Base-by-base conservation (phyloP, 352 stramenopile genomes). In the Globisporangium cystogenes region DNA sequence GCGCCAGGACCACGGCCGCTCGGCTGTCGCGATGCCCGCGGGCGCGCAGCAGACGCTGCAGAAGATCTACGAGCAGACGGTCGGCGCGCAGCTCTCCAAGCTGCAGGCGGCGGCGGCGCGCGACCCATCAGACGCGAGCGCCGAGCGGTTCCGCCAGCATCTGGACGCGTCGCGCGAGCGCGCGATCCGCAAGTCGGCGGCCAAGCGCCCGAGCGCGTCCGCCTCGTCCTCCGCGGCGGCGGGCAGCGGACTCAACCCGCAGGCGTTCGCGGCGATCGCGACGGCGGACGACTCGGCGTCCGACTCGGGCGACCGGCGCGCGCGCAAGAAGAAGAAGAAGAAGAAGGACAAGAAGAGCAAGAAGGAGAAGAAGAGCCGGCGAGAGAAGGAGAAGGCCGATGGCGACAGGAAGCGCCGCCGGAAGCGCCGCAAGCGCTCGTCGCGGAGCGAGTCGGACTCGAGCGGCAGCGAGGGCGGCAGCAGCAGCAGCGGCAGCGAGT, bases 21-120 rank as follows among this genome's bases (percentile, higher is more conserved):
- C 73, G 26, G 35, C 41, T 5, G 56, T 67, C 33, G 61, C 77
- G 20, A 65, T 73, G 55, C 72, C 67, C 31, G 57, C 48, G 14
- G 80, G 85, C 55, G 65, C 76, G 29, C 64, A 86, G 59, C 67
- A 72, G 12, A 90, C 77, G 47, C 60, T 90, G 27, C 57, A 86
- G 57, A 90, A 90, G 55, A 87, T 90, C 56, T 90, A 88, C 62
- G 77, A 90, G 48, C 54, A 83, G 61, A 65, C 88, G 33, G 75
- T 90, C 20, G 72, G 71, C 10, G 65, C 71, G 23, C 87, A 90
- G 56, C 58, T 90, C 21, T 69, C 86, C 59, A 88, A 86, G 59
- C 74, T 90, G 35, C 71, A 87, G 62, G 74, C 72, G 10, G 73
- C 87, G 48, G 70, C 69, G 12, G 58, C 66, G 39, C 48, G 63